Evolutionary conservation across 768 basidiomycete genomes (phyloP).

Genomic region (Hygrophorus russula): DNA sequence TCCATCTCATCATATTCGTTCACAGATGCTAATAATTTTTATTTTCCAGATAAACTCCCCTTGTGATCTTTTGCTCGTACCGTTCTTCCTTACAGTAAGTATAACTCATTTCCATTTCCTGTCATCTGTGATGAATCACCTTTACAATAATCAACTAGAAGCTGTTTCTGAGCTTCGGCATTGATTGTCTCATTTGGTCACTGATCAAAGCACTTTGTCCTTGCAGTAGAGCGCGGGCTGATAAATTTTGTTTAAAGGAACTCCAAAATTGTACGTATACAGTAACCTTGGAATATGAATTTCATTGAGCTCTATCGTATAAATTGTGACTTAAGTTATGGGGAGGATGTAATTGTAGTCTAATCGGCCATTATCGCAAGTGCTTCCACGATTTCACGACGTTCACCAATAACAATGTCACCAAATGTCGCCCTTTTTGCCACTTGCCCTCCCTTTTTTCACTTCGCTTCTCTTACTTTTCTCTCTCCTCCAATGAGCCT

Average conservation of each 20-base stretch:
- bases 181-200: conserved; percentile 35
- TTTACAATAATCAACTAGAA: conserved; percentile 71
- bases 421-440: not conserved
- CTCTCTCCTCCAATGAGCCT: conserved; percentile 32
- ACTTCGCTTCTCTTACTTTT: conserved; percentile 44
- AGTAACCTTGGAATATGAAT: no score
- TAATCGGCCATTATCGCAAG: no score
- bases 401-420: not conserved
- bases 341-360: no score
- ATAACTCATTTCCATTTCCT: no score
- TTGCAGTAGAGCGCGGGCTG: not conserved
- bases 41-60: conserved; percentile 8
- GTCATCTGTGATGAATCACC: conserved; percentile 27
- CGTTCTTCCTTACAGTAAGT: no score
- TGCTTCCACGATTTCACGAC: no score
- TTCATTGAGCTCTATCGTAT: no score
- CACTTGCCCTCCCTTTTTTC: conserved; percentile 26
- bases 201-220: conserved; percentile 19
- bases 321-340: no score
- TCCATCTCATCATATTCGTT: conserved; percentile 12
- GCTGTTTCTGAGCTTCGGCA: conserved; percentile 75
- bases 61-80: no score
- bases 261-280: no score
- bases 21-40: conserved; percentile 6
- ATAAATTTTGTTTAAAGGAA: no score